phyloP scores from a whole-genome alignment of 208 protist species.

The Trypanosoma mega region DNA sequence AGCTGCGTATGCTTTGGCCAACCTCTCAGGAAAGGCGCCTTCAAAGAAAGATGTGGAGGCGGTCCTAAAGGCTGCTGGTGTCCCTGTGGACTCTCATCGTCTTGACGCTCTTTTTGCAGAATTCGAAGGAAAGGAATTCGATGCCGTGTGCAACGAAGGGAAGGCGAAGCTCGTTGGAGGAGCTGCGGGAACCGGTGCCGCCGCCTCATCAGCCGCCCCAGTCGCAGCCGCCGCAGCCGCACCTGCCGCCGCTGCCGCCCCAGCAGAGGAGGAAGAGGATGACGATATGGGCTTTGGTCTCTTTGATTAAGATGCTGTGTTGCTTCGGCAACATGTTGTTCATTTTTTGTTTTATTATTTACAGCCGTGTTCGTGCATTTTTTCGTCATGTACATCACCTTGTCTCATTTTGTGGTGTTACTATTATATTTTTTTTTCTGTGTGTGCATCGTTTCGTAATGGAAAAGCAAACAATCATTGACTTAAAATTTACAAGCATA shows the following conservation, averaged over 20 bases:
- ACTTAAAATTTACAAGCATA: not conserved
- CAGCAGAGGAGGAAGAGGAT: conserved; percentile 71
- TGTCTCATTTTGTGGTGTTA: too few species aligned
- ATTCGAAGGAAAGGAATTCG: conserved; percentile 91
- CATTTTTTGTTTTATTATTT: conserved; percentile 18
- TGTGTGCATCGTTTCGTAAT: not conserved
- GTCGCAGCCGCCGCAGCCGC: conserved; percentile 41
- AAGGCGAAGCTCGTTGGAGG: conserved; percentile 83
- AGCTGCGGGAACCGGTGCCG: conserved; percentile 19
- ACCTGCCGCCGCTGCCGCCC: conserved; percentile 48
- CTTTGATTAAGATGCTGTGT: conserved; percentile 72
- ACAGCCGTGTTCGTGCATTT: too few species aligned
- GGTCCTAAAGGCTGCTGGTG: conserved; percentile 88
- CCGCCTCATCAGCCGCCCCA: conserved; percentile 39
- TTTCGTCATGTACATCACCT: too few species aligned
- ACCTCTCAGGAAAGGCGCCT: conserved; percentile 81
- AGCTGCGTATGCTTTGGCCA: conserved; percentile 90
- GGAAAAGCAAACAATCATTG: not conserved
- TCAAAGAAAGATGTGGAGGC: conserved; percentile 83
- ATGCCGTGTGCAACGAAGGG: conserved; percentile 83
- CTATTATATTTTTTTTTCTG: not conserved
- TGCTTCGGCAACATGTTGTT: not conserved
- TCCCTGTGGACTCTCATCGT: conserved; percentile 67
- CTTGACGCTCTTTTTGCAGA: conserved; percentile 72
- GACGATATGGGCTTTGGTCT: conserved; percentile 93